Percentiles rank a stretch among this genome's conserved stretches.
phyloP scores from a whole-genome alignment of 179 eudicot genomes.

The Silene coronaria region DNA sequence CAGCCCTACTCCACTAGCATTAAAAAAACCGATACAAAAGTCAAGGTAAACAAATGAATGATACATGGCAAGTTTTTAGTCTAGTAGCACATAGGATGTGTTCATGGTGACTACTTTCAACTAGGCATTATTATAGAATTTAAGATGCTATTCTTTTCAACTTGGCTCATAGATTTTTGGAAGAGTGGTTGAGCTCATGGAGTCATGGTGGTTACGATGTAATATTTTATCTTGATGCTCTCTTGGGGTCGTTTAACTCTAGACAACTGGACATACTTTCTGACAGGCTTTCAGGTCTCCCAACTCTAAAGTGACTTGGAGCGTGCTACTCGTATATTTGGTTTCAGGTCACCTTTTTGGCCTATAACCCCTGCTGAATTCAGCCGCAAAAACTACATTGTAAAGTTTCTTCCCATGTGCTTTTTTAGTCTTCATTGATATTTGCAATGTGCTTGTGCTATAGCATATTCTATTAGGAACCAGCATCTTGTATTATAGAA shows the following conservation, averaged over 20 bases:
- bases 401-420: slow-evolving; percentile 1
- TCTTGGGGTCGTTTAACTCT: slow-evolving; percentile 3
- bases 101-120: not conserved
- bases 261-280: slow-evolving; percentile 4
- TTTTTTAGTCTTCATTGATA: not conserved
- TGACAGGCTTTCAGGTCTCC: slow-evolving; percentile 13
- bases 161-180: slow-evolving; percentile 9
- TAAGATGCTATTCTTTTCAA: not conserved
- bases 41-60: no score
- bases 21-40: no score
- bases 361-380: slow-evolving; percentile 8
- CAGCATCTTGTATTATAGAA: slow-evolving; percentile 21
- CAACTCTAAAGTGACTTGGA: slow-evolving; percentile 8
- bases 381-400: slow-evolving; percentile 19
- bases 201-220: not conserved
- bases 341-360: slow-evolving; percentile 5
- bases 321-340: slow-evolving; percentile 12
- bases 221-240: slow-evolving; percentile 2
- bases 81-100: not conserved
- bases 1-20: no score
- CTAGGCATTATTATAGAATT: not conserved
- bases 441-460: slow-evolving; percentile 9
- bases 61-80: not conserved
- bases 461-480: slow-evolving; percentile 22
- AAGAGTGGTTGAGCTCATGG: slow-evolving; percentile 9